Evolutionary conservation across 495 filamentous ascomycete species (phyloP), one percentile per base, ranked within the genome.

Genomic region (Xylaria telfairii): DNA sequence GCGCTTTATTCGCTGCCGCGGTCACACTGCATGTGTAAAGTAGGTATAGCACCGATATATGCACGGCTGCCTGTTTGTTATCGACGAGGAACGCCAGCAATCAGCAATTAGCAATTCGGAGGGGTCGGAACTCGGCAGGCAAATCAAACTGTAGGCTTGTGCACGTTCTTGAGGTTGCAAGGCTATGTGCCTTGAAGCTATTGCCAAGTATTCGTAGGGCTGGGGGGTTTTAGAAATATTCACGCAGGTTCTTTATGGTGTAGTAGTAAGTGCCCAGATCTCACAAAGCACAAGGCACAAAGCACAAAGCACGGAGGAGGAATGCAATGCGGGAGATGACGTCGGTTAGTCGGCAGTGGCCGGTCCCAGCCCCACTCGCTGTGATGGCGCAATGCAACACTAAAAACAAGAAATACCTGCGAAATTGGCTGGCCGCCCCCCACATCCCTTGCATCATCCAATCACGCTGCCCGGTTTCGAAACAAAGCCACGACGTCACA

Each of bases 401-500:
- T 19, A 54, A 77, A 77, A 76, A 71, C 75, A 77, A 68, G 75
- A 69, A 71, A 75, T 47, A 39, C 4, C 34, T 4, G 34, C 4
- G 56, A 59, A 59, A 34, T 21, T 10, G 66, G 28, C 39, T 17
- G 69, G 54, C 67, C 12, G 13, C 30, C 10, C 24, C 6, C 61
- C 41, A 26, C 37, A 61, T 6, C 8, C n/a, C 30, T 41, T 53
- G 47, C 46, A 42, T 42, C 66, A 47, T 19, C 64, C 24, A 68
- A 59, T 60, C 46, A 69, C 47, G 51, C 65, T 28, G 28, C 24
- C 46, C 19, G 32, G 6, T 10, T 19, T 15, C 3, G 47, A 41
- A 39, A 49, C 49, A 66, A 69, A 72, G 74, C 73, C 75, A 74
- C 75, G 74, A 77, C 75, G 73, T 76, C 75, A 77, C 75, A 54